A percentile compares a stretch with the other conserved stretches of the same genome.
These are phyloP conservation scores for Neoboletus magnificus DNA, from an alignment of 768 basidiomycete species.

Conservation along the genomic window DNA sequence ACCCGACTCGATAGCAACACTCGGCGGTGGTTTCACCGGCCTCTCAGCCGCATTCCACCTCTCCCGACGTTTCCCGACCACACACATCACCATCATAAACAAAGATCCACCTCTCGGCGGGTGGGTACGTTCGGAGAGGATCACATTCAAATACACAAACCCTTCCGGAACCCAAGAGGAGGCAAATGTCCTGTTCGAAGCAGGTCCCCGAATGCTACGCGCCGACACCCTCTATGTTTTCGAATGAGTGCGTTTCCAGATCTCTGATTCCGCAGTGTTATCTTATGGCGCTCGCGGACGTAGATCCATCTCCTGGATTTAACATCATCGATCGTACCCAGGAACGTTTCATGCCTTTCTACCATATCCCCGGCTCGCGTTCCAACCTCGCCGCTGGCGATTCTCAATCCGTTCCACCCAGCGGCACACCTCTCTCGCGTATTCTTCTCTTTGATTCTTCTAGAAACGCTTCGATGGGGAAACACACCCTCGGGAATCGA, in stretches of 20 bases:
- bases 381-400: neutral
- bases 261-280: neutral
- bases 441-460: neutral
- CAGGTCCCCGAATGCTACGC: neutral
- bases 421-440: neutral
- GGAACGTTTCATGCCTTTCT: too few relatives aligned
- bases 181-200: neutral
- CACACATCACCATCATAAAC: neutral
- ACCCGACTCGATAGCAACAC: neutral
- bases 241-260: neutral
- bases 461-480: neutral
- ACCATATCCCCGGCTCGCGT: neutral
- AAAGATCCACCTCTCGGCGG: neutral
- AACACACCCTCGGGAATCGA: neutral
- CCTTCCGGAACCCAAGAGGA: neutral
- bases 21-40: neutral
- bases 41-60: neutral
- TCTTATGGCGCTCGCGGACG: too few relatives aligned
- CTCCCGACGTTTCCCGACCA: neutral
- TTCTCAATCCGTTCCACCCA: neutral
- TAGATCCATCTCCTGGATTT: neutral
- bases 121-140: neutral
- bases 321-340: neutral
- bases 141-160: neutral
- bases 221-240: neutral